Evolutionary conservation across 176 grass and related monocot species (phyloP), one percentile per base, ranked within the genome.

Genomic region (Avena atlantica): DNA sequence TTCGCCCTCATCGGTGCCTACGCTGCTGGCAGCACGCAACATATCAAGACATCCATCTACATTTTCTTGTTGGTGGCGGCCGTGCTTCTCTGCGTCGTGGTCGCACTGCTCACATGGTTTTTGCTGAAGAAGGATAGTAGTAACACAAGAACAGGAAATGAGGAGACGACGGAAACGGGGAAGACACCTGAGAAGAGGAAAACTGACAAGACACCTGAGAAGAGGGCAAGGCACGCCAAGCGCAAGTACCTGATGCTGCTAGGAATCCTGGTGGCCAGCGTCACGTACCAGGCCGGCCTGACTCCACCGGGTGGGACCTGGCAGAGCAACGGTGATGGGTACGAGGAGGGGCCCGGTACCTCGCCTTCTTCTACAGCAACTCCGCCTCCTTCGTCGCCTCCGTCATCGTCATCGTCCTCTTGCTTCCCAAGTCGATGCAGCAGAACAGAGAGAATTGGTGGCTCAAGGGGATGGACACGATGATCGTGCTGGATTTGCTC

Each of bases 391-490:
- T 57, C 17, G 17, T 17, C 55, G 55, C 55, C 55, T 57, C 55
- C 55, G 2, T 57, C 1, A 6, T 57, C 6, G 55, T 57, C 17
- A 59, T 59, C 57, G 3, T 61, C 20, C 58, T 61, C n/a, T 4
- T 61, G 58, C 58, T 61, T 61, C 58, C 58, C n/a, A 61, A 61
- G 58, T 61, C 58, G 20, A 20, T 61, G 58, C 58, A 61, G n/a
- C 20, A 59, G 20, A 6, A 59, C 8, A 23, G 3, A 11, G 20
- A 23, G 58, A 59, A 5, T 0, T 20, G 20, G 57, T 61, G 58
- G 58, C 20, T 61, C 58, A 8, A 8, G n/a, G 58, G 20, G n/a
- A 21, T 61, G 20, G 9, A 61, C 20, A 61, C 58, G 20, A 23
- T 61, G 58, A 61, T 61, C 9, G n/a, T 61, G 58, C 58, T 61